phyloP scores from a whole-genome alignment of 176 grass and related monocot genomes.

The Alopecurus myosuroides region DNA sequence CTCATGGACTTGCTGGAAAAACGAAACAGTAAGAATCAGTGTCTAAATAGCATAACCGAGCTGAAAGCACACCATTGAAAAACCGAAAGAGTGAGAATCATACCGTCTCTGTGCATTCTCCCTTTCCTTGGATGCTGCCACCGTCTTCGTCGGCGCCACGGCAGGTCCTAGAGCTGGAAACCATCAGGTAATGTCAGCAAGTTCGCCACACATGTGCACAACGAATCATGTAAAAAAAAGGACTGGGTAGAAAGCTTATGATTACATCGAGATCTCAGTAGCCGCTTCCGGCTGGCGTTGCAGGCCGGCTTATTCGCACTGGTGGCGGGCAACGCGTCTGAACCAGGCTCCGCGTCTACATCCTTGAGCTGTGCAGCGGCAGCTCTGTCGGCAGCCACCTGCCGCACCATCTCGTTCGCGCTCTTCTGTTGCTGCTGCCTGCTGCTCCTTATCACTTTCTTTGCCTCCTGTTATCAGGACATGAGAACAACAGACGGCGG shows the following conservation, averaged over 20 bases:
- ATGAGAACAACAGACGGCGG: background rate
- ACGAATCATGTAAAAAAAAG: background rate
- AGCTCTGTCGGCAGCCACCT: background rate
- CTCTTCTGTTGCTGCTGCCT: constrained; percentile 18
- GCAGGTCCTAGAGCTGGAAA: constrained; percentile 52
- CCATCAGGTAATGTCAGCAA: background rate
- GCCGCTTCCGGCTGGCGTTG: constrained; percentile 47
- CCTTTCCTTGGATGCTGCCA: constrained; percentile 8
- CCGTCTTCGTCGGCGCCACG: background rate
- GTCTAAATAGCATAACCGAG: background rate
- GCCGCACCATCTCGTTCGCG: background rate
- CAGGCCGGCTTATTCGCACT: constrained; percentile 12
- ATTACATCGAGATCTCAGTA: constrained; percentile 49
- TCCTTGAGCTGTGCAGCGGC: background rate
- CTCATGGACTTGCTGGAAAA: constrained; percentile 53
- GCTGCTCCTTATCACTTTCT: constrained; percentile 22
- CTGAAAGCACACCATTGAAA: background rate
- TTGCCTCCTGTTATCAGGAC: constrained; percentile 21
- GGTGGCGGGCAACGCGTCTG: background rate
- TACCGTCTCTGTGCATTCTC: constrained; percentile 38
- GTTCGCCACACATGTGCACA: background rate
- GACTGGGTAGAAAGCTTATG: background rate
- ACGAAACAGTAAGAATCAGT: background rate
- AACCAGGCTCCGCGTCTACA: constrained; percentile 17
- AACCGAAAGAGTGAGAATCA: too few relatives aligned